Base-by-base conservation (phyloP, 768 basidiomycete species). In the Rossbeevera mucosa region DNA sequence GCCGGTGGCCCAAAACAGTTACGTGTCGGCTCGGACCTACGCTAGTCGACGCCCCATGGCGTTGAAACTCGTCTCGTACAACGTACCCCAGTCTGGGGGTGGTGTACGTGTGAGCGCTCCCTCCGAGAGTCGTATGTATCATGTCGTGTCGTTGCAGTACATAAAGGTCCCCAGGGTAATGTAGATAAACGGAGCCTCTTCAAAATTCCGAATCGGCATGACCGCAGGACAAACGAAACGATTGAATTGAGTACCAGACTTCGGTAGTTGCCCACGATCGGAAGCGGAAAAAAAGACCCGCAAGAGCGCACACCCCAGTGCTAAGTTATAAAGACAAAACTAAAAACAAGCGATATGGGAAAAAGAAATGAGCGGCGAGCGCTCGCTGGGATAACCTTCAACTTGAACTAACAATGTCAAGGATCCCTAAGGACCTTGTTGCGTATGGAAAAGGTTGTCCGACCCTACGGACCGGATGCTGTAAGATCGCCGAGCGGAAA, bases 281-380 rank as follows among this genome's bases (percentile, higher is more conserved):
- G 56, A 48, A 41, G 6, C 29, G 24, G 13, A 33, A 29, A 36
- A 36, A 7, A 21, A 26, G 22, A 44, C n/a, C 22, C 16, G 16
- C 24, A 24, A 22, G 24, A 7, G 9, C 42, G 24, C 14, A n/a
- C n/a, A n/a, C n/a, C n/a, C n/a, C n/a, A n/a, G n/a, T n/a, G n/a
- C 24, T 16, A 14, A 16, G 7, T 7, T 33, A 33, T 36, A 50
- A 22, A 44, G 47, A 41, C 18, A 47, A 24, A 22, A 45, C 21
- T 18, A 18, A 18, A 18, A 20, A 18, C 36, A 41, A 47, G 3
- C 50, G 58, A 51, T 58, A 60, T 60, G 60, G 43, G 60, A 62
- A 62, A 52, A 36, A 22, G 47, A 36, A 28, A 28, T 18, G 16
- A 44, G 12, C 44, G 44, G n/a, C 25, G 41, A 20, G 14, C 13